Evolutionary conservation across 2,329 filamentous ascomycete species (phyloP), one percentile per base, ranked within the genome.

Genomic region (Pseudogymnoascus sp.): DNA sequence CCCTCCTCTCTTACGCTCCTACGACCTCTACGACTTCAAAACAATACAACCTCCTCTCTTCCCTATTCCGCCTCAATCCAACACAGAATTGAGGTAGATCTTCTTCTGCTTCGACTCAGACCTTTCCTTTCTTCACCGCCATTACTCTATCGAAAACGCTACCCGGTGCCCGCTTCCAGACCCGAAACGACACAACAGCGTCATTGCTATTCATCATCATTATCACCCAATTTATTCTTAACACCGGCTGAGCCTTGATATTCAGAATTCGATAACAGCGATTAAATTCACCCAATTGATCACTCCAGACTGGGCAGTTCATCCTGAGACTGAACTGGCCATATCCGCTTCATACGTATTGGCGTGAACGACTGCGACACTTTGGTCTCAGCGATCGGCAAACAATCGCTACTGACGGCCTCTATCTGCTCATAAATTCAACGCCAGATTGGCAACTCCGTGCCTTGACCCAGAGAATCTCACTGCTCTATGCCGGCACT

Each of bases 401-500:
- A 52, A 52, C 45, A 52, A 52, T n/a, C 31, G 31, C 45, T 10
- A 27, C 25, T 52, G 45, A 52, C 27, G 5, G 45, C 27, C n/a
- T 15, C 18, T 31, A 52, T 31, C 45, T 52, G 27, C 45, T 15
- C 45, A 9, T 10, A 55, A 35, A 21, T 29, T 5, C n/a, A 40
- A 59, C 58, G 58, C 58, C 58, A 40, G 18, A 39, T 59, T 59
- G 58, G 58, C 58, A 59, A 40, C 18, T 40, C 21, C 18, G 33
- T 18, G 37, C 58, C 58, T 40, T 59, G 29, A 15, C 37, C 21
- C 25, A 33, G 39, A 2, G 18, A 33, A 48, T 21, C 21, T 45
- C 15, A 18, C 15, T 59, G 21, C 48, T 61, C 33, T 60, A 97
- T 99, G 94, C 94, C 92, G 87, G 90, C 85, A 77, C 85, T 97